These are phyloP conservation scores for Psilocybe subaeruginosa DNA, from an alignment of 768 basidiomycete genomes.

Conservation along the genomic window DNA sequence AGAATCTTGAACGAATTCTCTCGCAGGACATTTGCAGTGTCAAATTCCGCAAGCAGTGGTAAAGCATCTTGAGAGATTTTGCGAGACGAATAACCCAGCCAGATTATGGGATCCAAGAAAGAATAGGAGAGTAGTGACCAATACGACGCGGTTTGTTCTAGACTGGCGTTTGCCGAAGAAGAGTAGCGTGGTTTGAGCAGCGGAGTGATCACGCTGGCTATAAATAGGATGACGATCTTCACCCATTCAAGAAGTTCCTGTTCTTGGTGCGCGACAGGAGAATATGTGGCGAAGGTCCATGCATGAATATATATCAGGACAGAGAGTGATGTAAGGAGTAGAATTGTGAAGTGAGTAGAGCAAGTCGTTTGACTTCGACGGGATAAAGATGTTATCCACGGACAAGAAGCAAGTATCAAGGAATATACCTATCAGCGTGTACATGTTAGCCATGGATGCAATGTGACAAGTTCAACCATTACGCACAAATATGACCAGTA, in stretches of 20 bases:
- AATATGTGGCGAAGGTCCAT: background rate
- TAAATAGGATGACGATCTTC: background rate
- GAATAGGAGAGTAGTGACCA: background rate
- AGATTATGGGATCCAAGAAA: constrained; percentile 6
- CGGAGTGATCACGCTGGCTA: background rate
- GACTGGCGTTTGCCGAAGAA: background rate
- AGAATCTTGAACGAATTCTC: background rate
- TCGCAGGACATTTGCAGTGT: background rate
- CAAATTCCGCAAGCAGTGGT: background rate
- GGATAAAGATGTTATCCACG: background rate
- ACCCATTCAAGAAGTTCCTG: background rate
- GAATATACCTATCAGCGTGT: background rate
- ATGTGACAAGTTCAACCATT: background rate
- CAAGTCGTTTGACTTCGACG: background rate
- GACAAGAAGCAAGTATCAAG: background rate
- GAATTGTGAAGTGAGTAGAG: background rate
- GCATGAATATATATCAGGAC: background rate
- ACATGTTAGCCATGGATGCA: too few species aligned
- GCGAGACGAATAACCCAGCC: background rate
- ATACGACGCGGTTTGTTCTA: constrained; percentile 2
- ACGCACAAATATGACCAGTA: background rate
- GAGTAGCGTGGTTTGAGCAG: background rate
- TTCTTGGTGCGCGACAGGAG: background rate
- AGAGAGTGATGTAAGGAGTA: background rate
- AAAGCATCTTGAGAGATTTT: background rate